Evolutionary conservation across 306 rosid species (phyloP).

Genomic region (Pachyrhizus erosus): DNA sequence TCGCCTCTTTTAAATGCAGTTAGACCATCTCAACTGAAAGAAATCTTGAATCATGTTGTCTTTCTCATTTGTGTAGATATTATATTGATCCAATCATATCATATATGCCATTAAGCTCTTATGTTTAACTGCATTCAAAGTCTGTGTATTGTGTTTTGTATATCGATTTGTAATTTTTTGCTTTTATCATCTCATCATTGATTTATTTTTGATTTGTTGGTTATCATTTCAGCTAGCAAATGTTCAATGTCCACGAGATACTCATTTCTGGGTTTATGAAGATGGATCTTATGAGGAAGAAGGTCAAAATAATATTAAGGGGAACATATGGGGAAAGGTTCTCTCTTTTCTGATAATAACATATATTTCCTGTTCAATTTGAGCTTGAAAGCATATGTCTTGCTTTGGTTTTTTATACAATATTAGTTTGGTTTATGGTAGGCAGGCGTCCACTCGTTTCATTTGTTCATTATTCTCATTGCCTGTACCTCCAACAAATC

Average conservation of each 20-base stretch:
- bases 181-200: slow-evolving; percentile 10
- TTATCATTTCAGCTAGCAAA: slow-evolving; percentile 75
- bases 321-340: slow-evolving; percentile 99
- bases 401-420: slow-evolving; percentile 61
- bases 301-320: slow-evolving; percentile 95
- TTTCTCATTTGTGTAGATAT: slow-evolving; percentile 5
- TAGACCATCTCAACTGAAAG: slow-evolving; percentile 25
- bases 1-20: slow-evolving; percentile 13
- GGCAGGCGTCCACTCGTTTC: slow-evolving; percentile 96
- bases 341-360: slow-evolving; percentile 64
- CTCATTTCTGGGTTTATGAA: slow-evolving; percentile 96
- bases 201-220: slow-evolving; percentile 34
- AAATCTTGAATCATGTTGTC: slow-evolving; percentile 16
- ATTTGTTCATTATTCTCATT: slow-evolving; percentile 81
- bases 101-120: slow-evolving; percentile 12
- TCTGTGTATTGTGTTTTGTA: slow-evolving; percentile 10
- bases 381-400: slow-evolving; percentile 43
- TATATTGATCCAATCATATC: slow-evolving; percentile 7
- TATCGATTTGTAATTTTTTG: slow-evolving; percentile 14
- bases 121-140: slow-evolving; percentile 13
- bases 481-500: slow-evolving; percentile 76
- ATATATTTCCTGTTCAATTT: slow-evolving; percentile 42
- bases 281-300: slow-evolving; percentile 97
- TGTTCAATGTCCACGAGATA: slow-evolving; percentile 91
- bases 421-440: slow-evolving; percentile 78